phyloP scores from a whole-genome alignment of 2,329 filamentous ascomycete genomes.

The Emmonsiellopsis sp. region DNA sequence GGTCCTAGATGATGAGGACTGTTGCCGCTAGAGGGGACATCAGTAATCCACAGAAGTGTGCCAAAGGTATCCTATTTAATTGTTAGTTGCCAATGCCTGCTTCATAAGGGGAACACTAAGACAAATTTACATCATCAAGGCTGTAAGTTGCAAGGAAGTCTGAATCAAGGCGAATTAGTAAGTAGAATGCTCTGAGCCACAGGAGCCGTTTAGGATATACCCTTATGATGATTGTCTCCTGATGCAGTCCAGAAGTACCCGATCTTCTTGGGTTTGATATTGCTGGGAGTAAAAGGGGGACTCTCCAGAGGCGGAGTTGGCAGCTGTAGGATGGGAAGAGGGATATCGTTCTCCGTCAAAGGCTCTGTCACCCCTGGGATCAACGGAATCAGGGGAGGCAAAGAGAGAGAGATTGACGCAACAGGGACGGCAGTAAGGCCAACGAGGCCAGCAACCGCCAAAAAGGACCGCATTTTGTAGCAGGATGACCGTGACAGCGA shows the following conservation, averaged over 20 bases:
- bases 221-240: slow-evolving; percentile 51
- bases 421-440: not conserved
- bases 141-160: slow-evolving; percentile 52
- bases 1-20: slow-evolving; percentile 51
- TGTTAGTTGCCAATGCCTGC: slow-evolving; percentile 3
- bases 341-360: slow-evolving; percentile 41
- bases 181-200: not conserved
- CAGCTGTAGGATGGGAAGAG: slow-evolving; percentile 50
- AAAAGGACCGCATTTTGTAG: not conserved
- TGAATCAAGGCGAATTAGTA: slow-evolving; percentile 1
- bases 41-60: slow-evolving; percentile 49
- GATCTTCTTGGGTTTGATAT: slow-evolving; percentile 57
- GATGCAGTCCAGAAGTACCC: slow-evolving; percentile 57
- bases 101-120: not conserved
- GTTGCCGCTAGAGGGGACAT: slow-evolving; percentile 52
- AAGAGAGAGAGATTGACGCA: slow-evolving; percentile 20
- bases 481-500: not conserved
- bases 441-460: not conserved
- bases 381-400: slow-evolving; percentile 49
- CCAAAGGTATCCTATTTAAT: slow-evolving; percentile 47
- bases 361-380: slow-evolving; percentile 53
- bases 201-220: slow-evolving; percentile 7
- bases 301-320: slow-evolving; percentile 51
- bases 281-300: slow-evolving; percentile 43
- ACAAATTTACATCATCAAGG: slow-evolving; percentile 45